Conservation (phyloP, 805 yeast species). For the Scheffersomyces spartinae region DNA sequence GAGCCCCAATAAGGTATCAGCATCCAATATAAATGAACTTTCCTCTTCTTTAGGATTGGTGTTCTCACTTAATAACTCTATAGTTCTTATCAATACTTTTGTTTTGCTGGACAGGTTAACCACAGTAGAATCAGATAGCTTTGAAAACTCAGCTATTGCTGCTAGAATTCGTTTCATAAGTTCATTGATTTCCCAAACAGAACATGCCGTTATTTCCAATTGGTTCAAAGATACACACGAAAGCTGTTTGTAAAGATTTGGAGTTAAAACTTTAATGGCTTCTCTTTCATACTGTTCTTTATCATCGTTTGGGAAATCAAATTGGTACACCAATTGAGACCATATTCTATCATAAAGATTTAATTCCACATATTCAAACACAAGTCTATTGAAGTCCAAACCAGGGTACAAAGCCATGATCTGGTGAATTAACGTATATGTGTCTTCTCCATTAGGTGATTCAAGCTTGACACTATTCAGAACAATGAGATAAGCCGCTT, state of each 20-base stretch:
- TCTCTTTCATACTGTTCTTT: constrained; percentile 10
- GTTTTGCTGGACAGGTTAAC: constrained; percentile 37
- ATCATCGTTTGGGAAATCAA: constrained; percentile 13
- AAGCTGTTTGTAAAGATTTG: constrained; percentile 20
- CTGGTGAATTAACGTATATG: constrained; percentile 17
- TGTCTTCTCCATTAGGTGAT: constrained; percentile 22
- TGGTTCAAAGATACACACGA: constrained; percentile 37
- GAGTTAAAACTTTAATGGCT: constrained; percentile 16
- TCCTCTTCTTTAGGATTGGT: constrained; percentile 3
- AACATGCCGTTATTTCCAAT: constrained; percentile 31
- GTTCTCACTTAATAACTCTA: constrained; percentile 35
- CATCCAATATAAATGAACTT: constrained; percentile 41
- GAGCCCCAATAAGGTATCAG: constrained; percentile 69
- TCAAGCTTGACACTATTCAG: constrained; percentile 27
- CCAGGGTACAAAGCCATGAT: too few relatives aligned
- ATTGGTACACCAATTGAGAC: constrained; percentile 31
- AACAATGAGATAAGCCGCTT: constrained; percentile 22
- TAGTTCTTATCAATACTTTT: constrained; percentile 36
- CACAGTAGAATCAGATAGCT: constrained; percentile 26
- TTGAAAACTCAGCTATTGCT: constrained; percentile 44
- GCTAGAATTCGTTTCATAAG: constrained; percentile 28
- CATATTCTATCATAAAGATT: constrained; percentile 60
- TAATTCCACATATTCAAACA: constrained; percentile 63
- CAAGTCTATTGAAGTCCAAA: constrained; percentile 37
- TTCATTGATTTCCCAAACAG: constrained; percentile 28